phyloP scores from a whole-genome alignment of 192 early-diverging fungal species.

The Coemansia sp. region DNA sequence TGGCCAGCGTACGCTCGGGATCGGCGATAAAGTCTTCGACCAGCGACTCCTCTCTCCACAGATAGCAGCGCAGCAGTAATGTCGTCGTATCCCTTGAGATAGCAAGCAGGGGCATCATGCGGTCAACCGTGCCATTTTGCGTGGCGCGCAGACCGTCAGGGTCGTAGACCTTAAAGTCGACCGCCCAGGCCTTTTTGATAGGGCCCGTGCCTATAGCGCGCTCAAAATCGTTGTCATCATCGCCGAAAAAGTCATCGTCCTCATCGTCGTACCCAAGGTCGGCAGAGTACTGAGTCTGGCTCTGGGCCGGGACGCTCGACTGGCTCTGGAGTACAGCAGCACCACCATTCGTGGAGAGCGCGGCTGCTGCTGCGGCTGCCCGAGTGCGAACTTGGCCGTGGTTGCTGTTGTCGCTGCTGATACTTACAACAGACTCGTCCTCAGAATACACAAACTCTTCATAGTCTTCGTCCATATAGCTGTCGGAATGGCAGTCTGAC shows the following conservation, averaged over 20 bases:
- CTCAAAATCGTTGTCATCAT: conserved; percentile 34
- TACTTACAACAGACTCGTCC: conserved; percentile 17
- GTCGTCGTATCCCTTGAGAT: conserved; percentile 38
- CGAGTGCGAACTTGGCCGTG: not conserved
- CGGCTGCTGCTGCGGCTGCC: not conserved
- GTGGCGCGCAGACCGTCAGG: conserved; percentile 30
- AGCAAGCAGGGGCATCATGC: conserved; percentile 44
- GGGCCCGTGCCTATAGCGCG: conserved; percentile 15
- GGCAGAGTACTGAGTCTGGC: conserved; percentile 27
- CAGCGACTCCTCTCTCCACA: conserved; percentile 52
- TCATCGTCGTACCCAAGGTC: conserved; percentile 27
- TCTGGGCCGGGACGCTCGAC: conserved; percentile 6
- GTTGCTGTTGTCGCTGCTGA: not conserved
- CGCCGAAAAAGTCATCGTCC: conserved; percentile 30
- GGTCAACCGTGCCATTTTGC: conserved; percentile 29
- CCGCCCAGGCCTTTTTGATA: conserved; percentile 44
- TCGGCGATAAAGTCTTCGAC: conserved; percentile 48
- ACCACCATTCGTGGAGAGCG: not conserved
- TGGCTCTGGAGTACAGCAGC: not conserved
- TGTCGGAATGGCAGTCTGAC: conserved; percentile 35
- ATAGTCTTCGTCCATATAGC: conserved; percentile 45
- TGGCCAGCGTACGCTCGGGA: conserved; percentile 34
- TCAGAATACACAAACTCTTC: conserved; percentile 44
- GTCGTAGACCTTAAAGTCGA: conserved; percentile 44
- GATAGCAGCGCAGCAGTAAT: conserved; percentile 43